These are phyloP conservation scores for Cercospora zeae-maydis DNA, from an alignment of 2,329 filamentous ascomycete species.

Conservation along the genomic window DNA sequence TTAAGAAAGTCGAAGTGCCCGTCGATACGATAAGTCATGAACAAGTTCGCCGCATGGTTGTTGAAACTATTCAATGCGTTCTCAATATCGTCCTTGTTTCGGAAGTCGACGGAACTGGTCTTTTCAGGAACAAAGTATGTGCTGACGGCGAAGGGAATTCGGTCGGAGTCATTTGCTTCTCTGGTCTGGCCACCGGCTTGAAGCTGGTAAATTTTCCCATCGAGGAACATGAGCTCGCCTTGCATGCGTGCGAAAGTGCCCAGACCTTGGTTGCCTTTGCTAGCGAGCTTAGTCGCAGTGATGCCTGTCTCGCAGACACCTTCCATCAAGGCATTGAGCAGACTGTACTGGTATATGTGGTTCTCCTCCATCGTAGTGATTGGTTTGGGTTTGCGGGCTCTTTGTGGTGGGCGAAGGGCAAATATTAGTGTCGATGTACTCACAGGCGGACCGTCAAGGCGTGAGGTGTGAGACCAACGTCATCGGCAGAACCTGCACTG, in stretches of 20 bases:
- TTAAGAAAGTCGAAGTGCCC: slow-evolving; percentile 33
- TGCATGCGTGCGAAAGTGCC: slow-evolving; percentile 47
- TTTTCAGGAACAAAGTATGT: slow-evolving; percentile 34
- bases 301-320: slow-evolving; percentile 48
- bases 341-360: slow-evolving; percentile 45
- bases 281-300: slow-evolving; percentile 44
- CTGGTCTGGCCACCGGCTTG: slow-evolving; percentile 38
- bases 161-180: slow-evolving; percentile 34
- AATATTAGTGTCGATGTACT: background rate
- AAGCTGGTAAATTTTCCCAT: slow-evolving; percentile 43
- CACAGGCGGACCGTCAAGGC: background rate
- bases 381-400: background rate
- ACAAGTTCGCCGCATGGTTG: slow-evolving; percentile 32
- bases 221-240: slow-evolving; percentile 45
- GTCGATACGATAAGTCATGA: slow-evolving; percentile 36
- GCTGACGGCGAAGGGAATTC: slow-evolving; percentile 42
- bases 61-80: slow-evolving; percentile 29
- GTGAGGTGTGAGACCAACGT: background rate
- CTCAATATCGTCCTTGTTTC: slow-evolving; percentile 31
- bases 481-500: background rate
- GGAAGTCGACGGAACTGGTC: slow-evolving; percentile 26
- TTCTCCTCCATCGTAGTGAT: slow-evolving; percentile 34
- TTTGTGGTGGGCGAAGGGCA: background rate
- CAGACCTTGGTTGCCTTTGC: slow-evolving; percentile 50
- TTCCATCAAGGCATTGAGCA: slow-evolving; percentile 46